Evolutionary conservation across 495 filamentous ascomycete genomes (phyloP), one percentile per base, ranked within the genome.

Genomic region (Tuber umbilicatum): DNA sequence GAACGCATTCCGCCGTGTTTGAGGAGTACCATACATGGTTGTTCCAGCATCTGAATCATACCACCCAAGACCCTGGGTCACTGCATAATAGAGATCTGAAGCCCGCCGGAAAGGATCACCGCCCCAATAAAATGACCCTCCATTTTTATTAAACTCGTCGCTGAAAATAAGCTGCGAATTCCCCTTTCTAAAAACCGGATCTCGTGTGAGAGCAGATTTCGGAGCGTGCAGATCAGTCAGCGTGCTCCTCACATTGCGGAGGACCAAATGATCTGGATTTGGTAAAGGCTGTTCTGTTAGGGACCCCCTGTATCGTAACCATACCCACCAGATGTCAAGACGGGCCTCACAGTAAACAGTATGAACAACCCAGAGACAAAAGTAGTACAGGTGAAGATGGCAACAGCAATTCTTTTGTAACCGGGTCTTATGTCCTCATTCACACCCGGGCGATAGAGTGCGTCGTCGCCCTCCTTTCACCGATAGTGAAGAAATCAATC

Each of bases 51-150:
- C 92, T 2, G 92, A 91, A 82, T 93, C 91, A 79, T 94, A 94
- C 92, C 91, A 93, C 87, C 93, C 91, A 60, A 93, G 82, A 85
- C 93, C 91, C 74, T 89, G 85, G 2, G 92, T 94, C 69, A 91
- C 90, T 76, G 91, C 90, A 83, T 94, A 94, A 90, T 92, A 92
- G 31, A 92, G 78, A 79, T 93, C 88, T 41, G 91, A 86, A 4
- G 86, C 91, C 81, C 89, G 86, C 80, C 89, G 92, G 78, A 87
- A 93, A 0, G 91, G 89, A 78, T 93, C 91, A 78, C 93, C 91
- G 37, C 87, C 90, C 71, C 88, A 86, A 78, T 91, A 93, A 76
- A 94, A 94, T n/a, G 91, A 91, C 64, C 92, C 85, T 23, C 90
- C 90, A 69, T 88, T 87, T 23, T 82, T 87, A 75, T 92, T 91